Evolutionary conservation across 78 protist species (phyloP).

Genomic region (Dictyostelium intermedium): DNA sequence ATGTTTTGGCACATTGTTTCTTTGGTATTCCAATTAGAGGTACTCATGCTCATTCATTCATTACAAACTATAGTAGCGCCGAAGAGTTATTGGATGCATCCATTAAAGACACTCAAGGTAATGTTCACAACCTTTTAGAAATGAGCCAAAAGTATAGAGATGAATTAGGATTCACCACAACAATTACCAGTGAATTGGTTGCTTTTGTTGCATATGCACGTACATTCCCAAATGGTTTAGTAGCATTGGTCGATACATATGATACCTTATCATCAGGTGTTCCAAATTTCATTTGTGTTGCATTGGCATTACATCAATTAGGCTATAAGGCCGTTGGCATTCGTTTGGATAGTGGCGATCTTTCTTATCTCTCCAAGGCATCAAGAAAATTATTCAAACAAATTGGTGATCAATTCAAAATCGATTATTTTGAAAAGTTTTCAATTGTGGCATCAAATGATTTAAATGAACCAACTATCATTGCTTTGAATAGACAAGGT

Average conservation of each 20-base stretch:
- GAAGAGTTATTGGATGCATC: conserved; percentile 33
- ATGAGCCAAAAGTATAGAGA: conserved; percentile 16
- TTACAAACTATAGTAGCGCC: conserved; percentile 78
- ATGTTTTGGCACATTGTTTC: conserved; percentile 84
- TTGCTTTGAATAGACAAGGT: conserved; percentile 78
- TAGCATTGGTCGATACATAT: conserved; percentile 95
- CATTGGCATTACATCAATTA: conserved; percentile 82
- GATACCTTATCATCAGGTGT: conserved; percentile 92
- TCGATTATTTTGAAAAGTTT: conserved; percentile 58
- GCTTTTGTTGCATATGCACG: conserved; percentile 96
- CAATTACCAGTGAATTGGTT: conserved; percentile 90
- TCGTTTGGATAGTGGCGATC: conserved; percentile 96
- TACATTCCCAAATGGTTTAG: conserved; percentile 92
- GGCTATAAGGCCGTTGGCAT: conserved; percentile 92
- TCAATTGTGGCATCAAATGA: conserved; percentile 93
- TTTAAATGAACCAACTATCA: conserved; percentile 88
- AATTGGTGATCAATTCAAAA: conserved; percentile 17
- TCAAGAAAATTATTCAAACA: conserved; percentile 53
- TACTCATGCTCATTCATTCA: conserved; percentile 95
- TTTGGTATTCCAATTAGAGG: conserved; percentile 88
- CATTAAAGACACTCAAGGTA: conserved; percentile 13
- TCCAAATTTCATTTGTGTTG: conserved; percentile 91
- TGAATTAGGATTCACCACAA: conserved; percentile 21
- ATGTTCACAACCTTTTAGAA: conserved; percentile 43
- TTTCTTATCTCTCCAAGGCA: conserved; percentile 85